These are phyloP conservation scores for Amanita pallidorosea DNA, from an alignment of 768 basidiomycete genomes.

Conservation along the genomic window DNA sequence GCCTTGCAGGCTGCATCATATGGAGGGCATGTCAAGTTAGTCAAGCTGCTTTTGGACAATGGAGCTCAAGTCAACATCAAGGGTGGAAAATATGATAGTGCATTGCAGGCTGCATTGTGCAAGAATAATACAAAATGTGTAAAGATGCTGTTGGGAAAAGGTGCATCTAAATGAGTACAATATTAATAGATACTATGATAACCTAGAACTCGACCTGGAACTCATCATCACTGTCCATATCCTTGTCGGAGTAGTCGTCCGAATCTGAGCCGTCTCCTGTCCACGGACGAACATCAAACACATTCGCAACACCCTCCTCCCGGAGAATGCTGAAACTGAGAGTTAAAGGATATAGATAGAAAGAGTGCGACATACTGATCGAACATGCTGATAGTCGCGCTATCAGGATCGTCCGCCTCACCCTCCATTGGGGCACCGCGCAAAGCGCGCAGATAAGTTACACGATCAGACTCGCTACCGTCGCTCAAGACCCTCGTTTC, in stretches of 20 bases:
- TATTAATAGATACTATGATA: too few species aligned
- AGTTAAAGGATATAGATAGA: background rate
- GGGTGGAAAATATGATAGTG: background rate
- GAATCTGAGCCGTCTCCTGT: constrained; percentile 17
- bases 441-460: constrained; percentile 26
- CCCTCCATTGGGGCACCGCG: constrained; percentile 16
- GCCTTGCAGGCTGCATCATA: background rate
- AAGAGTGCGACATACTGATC: constrained; percentile 48
- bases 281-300: constrained; percentile 38
- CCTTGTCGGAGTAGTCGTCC: constrained; percentile 17
- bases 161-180: too few species aligned
- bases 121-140: background rate
- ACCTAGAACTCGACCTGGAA: background rate
- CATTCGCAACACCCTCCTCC: constrained; percentile 45
- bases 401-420: constrained; percentile 24
- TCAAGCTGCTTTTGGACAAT: background rate
- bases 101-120: background rate
- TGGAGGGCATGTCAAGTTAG: background rate
- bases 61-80: background rate
- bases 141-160: too few species aligned
- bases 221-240: constrained; percentile 10
- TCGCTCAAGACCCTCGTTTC: constrained; percentile 36
- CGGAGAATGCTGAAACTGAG: constrained; percentile 38
- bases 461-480: constrained; percentile 21
- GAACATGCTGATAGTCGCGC: constrained; percentile 50